A percentile compares a stretch with the other conserved stretches of the same genome.
Evolutionary conservation across 208 protist species (phyloP).

Genomic region (Crithidia expoeki): DNA sequence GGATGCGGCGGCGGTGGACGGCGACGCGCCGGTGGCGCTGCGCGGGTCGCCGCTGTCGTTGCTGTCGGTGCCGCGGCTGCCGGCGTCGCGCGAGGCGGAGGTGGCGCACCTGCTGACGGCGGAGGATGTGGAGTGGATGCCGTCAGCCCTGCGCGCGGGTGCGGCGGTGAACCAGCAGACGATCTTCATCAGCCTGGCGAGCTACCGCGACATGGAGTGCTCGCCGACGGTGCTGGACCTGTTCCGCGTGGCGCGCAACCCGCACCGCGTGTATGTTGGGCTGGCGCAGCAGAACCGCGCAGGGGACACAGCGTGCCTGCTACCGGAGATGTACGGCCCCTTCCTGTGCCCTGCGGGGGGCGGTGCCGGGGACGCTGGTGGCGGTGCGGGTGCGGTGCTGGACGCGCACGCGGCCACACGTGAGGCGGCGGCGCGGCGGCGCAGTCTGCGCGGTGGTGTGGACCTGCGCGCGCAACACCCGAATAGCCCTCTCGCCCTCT

Average conservation of each 20-base stretch:
- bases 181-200: constrained; percentile 92
- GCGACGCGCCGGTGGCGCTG: not conserved
- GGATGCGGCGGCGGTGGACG: not conserved
- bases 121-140: constrained; percentile 20
- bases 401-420: constrained; percentile 2
- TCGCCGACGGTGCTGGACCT: constrained; percentile 76
- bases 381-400: no score
- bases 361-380: not conserved
- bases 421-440: constrained; percentile 10
- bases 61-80: constrained; percentile 20
- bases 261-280: constrained; percentile 80
- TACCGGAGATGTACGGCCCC: constrained; percentile 32
- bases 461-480: constrained; percentile 1
- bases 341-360: constrained; percentile 25
- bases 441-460: constrained; percentile 3
- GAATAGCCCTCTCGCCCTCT: not conserved
- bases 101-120: constrained; percentile 19
- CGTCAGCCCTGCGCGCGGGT: constrained; percentile 11
- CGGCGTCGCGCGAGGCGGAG: constrained; percentile 7
- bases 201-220: constrained; percentile 89
- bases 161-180: constrained; percentile 30
- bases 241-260: constrained; percentile 63
- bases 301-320: constrained; percentile 54
- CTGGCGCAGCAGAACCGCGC: constrained; percentile 76
- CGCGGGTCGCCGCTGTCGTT: constrained; percentile 17